Base-by-base conservation (phyloP, 768 basidiomycete species). In the Pleurotus cornucopiae region DNA sequence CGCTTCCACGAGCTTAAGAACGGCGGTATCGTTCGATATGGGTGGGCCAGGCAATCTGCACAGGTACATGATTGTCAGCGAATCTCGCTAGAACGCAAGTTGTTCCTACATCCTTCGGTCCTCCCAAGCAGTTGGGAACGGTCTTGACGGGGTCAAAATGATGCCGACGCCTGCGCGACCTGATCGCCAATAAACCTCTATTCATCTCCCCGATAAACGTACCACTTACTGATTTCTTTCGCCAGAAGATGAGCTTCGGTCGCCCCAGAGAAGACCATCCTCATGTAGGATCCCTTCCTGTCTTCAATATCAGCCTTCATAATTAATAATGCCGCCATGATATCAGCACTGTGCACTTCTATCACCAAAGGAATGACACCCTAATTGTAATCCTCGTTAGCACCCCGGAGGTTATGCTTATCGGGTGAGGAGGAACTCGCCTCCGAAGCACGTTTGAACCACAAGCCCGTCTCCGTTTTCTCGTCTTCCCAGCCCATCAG, bases 51-150 rank as follows among this genome's bases (percentile, higher is more conserved):
- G 84, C 61, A 86, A 66, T 66, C 88, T 84, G 64, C 46, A 23
- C 16, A 18, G 25, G 39, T 18, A 18, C 30, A 7, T 34, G 7
- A 34, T 7, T 9, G 30, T 34, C 30, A 11, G 11, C 30, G 9
- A 34, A 34, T 34, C 30, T 34, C 30, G 9, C 30, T 34, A 34
- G 30, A 34, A 34, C 30, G 7, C 9, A 4, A 46, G 68, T 43
- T 44, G 49, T 38, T 13, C 83, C 60, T 58, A 88, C 86, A 86
- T 80, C 63, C 88, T 74, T 37, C 73, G 77, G 60, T 79, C 71
- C 62, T 93, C 87, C 94, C 94, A 97, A 6, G 72, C 67, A 38
- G 68, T 64, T 4, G 94, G 91, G 74, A 82, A 89, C 14, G 89
- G 82, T 54, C 89, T 75, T 4, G 81, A 70, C 11, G 89, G 76